Conservation (phyloP, 371 early-diverging fungal genomes). For the Rhizopus stolonifer region DNA sequence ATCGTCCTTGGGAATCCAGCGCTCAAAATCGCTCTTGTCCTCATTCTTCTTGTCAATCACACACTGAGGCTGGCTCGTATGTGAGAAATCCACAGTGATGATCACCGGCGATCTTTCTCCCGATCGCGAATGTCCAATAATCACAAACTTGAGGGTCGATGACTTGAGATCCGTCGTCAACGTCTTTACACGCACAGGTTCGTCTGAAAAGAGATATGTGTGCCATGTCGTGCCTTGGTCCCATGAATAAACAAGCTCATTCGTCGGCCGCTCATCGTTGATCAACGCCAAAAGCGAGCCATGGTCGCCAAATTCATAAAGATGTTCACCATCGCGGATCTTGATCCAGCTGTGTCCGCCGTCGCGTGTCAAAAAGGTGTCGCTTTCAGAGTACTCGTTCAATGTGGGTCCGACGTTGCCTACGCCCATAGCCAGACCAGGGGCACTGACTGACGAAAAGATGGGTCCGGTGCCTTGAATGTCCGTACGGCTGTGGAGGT, state of each 20-base stretch:
- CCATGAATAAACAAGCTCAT: constrained; percentile 64
- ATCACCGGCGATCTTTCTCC: constrained; percentile 29
- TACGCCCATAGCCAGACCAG: constrained; percentile 88
- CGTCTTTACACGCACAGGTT: constrained; percentile 45
- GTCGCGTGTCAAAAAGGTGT: constrained; percentile 82
- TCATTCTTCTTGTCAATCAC: constrained; percentile 50
- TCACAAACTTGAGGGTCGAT: constrained; percentile 55
- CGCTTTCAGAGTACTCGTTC: constrained; percentile 56
- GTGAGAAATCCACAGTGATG: constrained; percentile 48
- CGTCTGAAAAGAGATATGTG: constrained; percentile 41
- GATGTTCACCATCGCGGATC: constrained; percentile 55
- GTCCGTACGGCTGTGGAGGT: constrained; percentile 76
- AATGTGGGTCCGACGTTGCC: constrained; percentile 83
- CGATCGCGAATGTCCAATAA: constrained; percentile 46
- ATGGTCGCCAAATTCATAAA: constrained; percentile 84
- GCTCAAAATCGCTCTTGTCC: constrained; percentile 73
- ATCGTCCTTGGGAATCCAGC: constrained; percentile 70
- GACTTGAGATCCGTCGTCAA: constrained; percentile 65
- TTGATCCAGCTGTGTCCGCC: constrained; percentile 78
- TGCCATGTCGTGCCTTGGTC: constrained; percentile 74
- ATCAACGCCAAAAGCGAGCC: constrained; percentile 72
- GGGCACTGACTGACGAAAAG: constrained; percentile 74
- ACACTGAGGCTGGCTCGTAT: constrained; percentile 44
- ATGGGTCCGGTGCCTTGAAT: constrained; percentile 62
- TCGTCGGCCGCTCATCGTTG: constrained; percentile 72